Conservation (phyloP, 495 filamentous ascomycete species). For the Penicillium crystallinum region DNA sequence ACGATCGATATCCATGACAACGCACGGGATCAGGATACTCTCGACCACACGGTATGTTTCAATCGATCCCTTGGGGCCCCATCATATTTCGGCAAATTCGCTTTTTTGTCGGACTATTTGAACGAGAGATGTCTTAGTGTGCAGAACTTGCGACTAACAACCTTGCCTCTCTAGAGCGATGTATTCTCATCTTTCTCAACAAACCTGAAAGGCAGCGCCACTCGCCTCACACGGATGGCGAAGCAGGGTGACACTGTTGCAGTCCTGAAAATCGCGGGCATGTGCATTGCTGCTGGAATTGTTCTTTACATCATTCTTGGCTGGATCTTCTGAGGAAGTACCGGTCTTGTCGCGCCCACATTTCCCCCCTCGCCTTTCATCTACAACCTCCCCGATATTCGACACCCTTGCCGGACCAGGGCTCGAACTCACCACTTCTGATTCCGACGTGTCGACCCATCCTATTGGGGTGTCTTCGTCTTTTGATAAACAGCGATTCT, state of each 20-base stretch:
- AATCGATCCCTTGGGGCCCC: not conserved
- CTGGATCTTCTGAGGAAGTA: slow-evolving; percentile 53
- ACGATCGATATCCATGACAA: slow-evolving; percentile 99
- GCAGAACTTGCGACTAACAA: slow-evolving; percentile 3
- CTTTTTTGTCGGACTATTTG: too few relatives aligned
- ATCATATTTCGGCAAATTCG: not conserved
- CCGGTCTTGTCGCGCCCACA: not conserved
- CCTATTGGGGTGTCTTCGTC: not conserved
- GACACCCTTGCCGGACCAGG: slow-evolving; percentile 23
- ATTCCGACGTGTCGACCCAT: not conserved
- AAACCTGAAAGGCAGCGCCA: slow-evolving; percentile 75
- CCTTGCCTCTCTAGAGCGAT: slow-evolving; percentile 41
- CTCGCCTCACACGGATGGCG: slow-evolving; percentile 87
- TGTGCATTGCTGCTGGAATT: slow-evolving; percentile 68
- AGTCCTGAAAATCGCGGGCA: slow-evolving; percentile 81
- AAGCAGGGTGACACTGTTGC: slow-evolving; percentile 84
- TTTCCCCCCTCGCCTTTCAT: not conserved
- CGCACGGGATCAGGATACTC: slow-evolving; percentile 76
- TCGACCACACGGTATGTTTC: slow-evolving; percentile 72
- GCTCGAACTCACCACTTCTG: not conserved
- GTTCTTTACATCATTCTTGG: slow-evolving; percentile 67
- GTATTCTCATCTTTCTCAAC: slow-evolving; percentile 55
- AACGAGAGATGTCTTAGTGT: not conserved
- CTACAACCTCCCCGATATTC: not conserved
- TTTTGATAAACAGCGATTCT: not conserved